Percentiles rank a stretch among this genome's conserved stretches.
Conservation (phyloP, 176 grass and related monocot genomes). For the Juncus effusus region DNA sequence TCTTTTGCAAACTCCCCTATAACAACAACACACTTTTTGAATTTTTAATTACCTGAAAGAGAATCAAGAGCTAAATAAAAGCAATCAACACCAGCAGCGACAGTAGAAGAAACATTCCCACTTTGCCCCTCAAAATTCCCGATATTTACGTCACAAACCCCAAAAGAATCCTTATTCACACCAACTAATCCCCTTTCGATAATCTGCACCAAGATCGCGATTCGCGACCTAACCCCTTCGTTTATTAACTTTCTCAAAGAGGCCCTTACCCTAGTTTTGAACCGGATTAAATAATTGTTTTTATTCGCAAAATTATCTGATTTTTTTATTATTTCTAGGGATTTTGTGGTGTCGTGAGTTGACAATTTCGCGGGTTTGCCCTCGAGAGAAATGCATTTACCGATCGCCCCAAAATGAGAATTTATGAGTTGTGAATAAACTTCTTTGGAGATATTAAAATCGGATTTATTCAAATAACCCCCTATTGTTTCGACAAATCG, state of each 20-base stretch:
- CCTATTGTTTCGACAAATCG: conserved; percentile 73
- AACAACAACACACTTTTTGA: conserved; percentile 9
- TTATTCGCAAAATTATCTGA: conserved; percentile 30
- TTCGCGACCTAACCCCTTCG: conserved; percentile 46
- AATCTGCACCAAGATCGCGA: conserved; percentile 48
- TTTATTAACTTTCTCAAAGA: conserved; percentile 70
- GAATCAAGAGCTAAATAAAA: conserved; percentile 81
- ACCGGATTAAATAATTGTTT: conserved; percentile 47
- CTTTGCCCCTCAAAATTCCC: conserved; percentile 48
- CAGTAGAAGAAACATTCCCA: conserved; percentile 57
- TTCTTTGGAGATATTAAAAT: conserved; percentile 57
- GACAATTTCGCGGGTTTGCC: conserved; percentile 70
- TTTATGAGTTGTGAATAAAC: conserved; percentile 52
- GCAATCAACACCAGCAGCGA: conserved; percentile 71
- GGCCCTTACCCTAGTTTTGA: conserved; percentile 69
- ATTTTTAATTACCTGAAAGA: conserved; percentile 53
- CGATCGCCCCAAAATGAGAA: conserved; percentile 64
- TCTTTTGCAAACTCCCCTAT: background rate
- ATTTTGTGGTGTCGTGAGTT: conserved; percentile 80
- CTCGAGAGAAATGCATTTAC: conserved; percentile 89
- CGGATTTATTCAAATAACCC: conserved; percentile 43
- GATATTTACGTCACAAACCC: conserved; percentile 64
- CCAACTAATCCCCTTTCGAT: conserved; percentile 88
- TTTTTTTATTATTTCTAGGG: conserved; percentile 39
- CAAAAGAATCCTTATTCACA: conserved; percentile 45